Conservation (phyloP, 306 rosid species). For the Begonia peltatifolia region DNA sequence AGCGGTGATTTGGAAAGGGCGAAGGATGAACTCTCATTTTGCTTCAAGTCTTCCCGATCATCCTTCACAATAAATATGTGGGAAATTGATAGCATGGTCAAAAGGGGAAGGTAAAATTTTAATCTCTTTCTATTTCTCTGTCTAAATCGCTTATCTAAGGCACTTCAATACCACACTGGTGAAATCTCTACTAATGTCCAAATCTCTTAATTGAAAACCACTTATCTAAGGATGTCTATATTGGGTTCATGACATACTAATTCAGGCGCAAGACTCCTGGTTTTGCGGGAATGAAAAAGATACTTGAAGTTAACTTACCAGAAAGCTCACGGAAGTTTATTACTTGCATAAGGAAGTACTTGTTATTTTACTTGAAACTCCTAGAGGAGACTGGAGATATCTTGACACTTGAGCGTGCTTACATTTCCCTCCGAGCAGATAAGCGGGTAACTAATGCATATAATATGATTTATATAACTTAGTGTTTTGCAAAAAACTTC, state of each 20-base stretch:
- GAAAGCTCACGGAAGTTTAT: slow-evolving; percentile 95
- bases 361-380: slow-evolving; percentile 72
- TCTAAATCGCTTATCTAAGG: slow-evolving; percentile 4
- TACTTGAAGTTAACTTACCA: slow-evolving; percentile 88
- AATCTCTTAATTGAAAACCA: neutral
- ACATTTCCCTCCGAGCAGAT: slow-evolving; percentile 78
- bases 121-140: slow-evolving; percentile 5
- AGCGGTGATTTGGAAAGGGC: slow-evolving; percentile 71
- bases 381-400: slow-evolving; percentile 92
- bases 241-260: slow-evolving; percentile 6
- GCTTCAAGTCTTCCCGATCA: slow-evolving; percentile 95
- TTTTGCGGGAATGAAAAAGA: slow-evolving; percentile 51
- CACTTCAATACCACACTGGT: neutral
- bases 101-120: slow-evolving; percentile 72
- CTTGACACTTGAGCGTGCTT: slow-evolving; percentile 87
- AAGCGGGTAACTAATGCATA: slow-evolving; percentile 52
- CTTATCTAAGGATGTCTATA: slow-evolving; percentile 5
- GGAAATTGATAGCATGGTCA: slow-evolving; percentile 93
- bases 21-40: slow-evolving; percentile 89
- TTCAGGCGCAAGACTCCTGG: slow-evolving; percentile 83
- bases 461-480: neutral
- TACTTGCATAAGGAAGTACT: slow-evolving; percentile 88
- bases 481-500: neutral
- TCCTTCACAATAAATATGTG: slow-evolving; percentile 97
- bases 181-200: slow-evolving; percentile 3